Evolutionary conservation across 805 yeast genomes (phyloP).

Genomic region (Candida cerambycidarum): DNA sequence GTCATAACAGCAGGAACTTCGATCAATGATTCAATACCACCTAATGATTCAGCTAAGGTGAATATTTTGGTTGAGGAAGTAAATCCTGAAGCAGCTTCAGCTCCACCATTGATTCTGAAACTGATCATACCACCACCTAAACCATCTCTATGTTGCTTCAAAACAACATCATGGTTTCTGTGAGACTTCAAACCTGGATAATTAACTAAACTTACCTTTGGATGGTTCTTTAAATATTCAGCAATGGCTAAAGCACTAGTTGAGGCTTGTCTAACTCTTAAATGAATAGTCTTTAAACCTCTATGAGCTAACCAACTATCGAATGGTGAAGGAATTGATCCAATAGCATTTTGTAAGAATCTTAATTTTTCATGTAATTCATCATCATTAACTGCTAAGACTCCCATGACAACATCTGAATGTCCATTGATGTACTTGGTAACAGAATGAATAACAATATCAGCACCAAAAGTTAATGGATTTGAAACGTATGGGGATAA

Average conservation of each 20-base stretch:
- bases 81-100: slow-evolving; percentile 70
- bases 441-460: slow-evolving; percentile 83
- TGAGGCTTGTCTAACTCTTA: slow-evolving; percentile 73
- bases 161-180: slow-evolving; percentile 60
- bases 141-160: slow-evolving; percentile 75
- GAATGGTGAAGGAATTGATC: slow-evolving; percentile 87
- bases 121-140: slow-evolving; percentile 93
- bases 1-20: slow-evolving; percentile 93
- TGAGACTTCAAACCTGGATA: slow-evolving; percentile 81
- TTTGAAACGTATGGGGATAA: slow-evolving; percentile 83
- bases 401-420: slow-evolving; percentile 88
- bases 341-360: slow-evolving; percentile 84
- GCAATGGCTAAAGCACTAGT: slow-evolving; percentile 68
- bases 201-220: slow-evolving; percentile 63
- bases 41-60: slow-evolving; percentile 86
- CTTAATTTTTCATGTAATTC: slow-evolving; percentile 61
- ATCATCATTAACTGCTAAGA: slow-evolving; percentile 67
- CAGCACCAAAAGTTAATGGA: slow-evolving; percentile 83
- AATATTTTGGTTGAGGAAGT: slow-evolving; percentile 72
- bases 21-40: slow-evolving; percentile 82
- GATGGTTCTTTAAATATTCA: slow-evolving; percentile 52
- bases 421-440: slow-evolving; percentile 92
- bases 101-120: slow-evolving; percentile 83
- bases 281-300: slow-evolving; percentile 83
- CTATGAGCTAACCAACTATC: slow-evolving; percentile 93